A percentile compares a stretch with the other conserved stretches of the same genome.
Conservation (phyloP, 306 rosid genomes). For the Clitoria ternatea region DNA sequence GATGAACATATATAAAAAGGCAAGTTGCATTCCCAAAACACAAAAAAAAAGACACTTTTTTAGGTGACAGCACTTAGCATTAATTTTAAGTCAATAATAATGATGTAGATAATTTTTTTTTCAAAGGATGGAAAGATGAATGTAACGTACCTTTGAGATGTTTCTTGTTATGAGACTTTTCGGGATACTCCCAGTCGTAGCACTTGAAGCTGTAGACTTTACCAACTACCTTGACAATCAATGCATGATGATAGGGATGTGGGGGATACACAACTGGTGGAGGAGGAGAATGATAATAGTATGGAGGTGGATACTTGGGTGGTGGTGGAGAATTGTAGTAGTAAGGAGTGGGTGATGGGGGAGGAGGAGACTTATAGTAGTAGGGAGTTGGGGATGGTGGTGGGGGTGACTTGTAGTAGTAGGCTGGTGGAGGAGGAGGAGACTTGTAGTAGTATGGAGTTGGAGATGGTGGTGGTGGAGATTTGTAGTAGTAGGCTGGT, state of each 20-base stretch:
- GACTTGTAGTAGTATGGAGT: slow-evolving; percentile 44
- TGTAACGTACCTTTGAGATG: slow-evolving; percentile 67
- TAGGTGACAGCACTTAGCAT: background rate
- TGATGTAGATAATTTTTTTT: background rate
- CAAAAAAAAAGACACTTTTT: background rate
- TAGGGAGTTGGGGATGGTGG: slow-evolving; percentile 26
- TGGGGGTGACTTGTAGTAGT: slow-evolving; percentile 10
- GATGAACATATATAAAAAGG: background rate
- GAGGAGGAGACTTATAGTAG: slow-evolving; percentile 27
- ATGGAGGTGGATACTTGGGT: slow-evolving; percentile 41
- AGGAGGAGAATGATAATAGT: slow-evolving; percentile 46
- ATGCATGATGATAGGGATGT: slow-evolving; percentile 45
- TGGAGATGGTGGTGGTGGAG: slow-evolving; percentile 46
- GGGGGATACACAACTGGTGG: slow-evolving; percentile 46
- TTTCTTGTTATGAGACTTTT: slow-evolving; percentile 81
- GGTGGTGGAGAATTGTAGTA: slow-evolving; percentile 38
- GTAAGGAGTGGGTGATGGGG: slow-evolving; percentile 29
- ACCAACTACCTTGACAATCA: slow-evolving; percentile 86
- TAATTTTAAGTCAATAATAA: background rate
- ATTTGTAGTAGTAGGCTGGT: slow-evolving; percentile 20
- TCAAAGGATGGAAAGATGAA: background rate
- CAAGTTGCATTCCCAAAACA: background rate
- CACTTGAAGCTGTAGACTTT: slow-evolving; percentile 80
- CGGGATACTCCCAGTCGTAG: slow-evolving; percentile 68
- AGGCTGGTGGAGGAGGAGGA: slow-evolving; percentile 42